Conservation (phyloP, 768 basidiomycete species). For the Tulasnella sp. region DNA sequence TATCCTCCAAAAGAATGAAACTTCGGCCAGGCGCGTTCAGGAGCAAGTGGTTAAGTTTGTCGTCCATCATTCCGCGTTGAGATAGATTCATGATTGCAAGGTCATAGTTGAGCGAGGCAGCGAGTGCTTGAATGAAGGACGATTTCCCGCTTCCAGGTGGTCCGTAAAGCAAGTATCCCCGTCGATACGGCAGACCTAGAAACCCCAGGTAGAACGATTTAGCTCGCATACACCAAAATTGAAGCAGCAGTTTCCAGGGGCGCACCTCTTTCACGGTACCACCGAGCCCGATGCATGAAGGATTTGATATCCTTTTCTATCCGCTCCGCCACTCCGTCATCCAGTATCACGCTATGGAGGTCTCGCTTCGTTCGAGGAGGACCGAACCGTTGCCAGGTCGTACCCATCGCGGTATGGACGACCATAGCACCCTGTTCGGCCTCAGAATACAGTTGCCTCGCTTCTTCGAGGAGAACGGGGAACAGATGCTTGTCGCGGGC, state of each 20-base stretch:
- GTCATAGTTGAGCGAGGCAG: conserved; percentile 89
- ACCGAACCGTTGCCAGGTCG: conserved; percentile 95
- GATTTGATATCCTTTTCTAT: conserved; percentile 80
- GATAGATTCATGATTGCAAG: conserved; percentile 95
- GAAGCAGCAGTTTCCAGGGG: neutral
- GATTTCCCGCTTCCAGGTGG: conserved; percentile 99
- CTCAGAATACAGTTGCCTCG: conserved; percentile 82
- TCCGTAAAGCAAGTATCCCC: conserved; percentile 89
- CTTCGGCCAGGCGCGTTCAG: conserved; percentile 92
- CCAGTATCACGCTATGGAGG: conserved; percentile 85
- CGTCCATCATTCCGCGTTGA: conserved; percentile 93
- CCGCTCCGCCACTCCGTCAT: conserved; percentile 76
- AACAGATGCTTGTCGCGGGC: conserved; percentile 85
- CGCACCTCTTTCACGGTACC: conserved; percentile 96
- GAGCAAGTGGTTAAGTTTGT: conserved; percentile 91
- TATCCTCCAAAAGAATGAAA: conserved; percentile 94
- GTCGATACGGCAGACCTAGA: conserved; percentile 90
- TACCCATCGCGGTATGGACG: conserved; percentile 95
- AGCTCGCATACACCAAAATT: neutral
- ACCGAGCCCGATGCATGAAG: conserved; percentile 81
- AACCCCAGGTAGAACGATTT: neutral
- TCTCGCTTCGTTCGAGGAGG: conserved; percentile 86
- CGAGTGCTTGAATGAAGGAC: conserved; percentile 97
- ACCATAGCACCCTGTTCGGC: conserved; percentile 93
- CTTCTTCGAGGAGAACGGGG: conserved; percentile 78